phyloP scores from a whole-genome alignment of 495 filamentous ascomycete species.

The Jackrogersella multiformis region DNA sequence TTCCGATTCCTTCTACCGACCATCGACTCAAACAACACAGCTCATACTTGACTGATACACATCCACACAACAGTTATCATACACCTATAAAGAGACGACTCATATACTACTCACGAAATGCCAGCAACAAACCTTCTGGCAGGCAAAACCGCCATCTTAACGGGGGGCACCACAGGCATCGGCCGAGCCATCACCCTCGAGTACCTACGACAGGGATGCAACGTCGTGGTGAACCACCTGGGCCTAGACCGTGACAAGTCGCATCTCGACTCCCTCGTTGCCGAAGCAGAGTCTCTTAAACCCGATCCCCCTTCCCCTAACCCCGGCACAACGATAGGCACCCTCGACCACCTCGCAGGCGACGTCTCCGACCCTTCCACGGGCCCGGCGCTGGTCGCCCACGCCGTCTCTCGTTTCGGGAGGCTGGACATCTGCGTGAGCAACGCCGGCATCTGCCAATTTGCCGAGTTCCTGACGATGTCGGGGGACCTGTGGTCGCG shows the following conservation, averaged over 20 bases:
- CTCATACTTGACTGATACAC: too few species aligned
- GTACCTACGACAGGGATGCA: conserved; percentile 74
- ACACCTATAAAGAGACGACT: not conserved
- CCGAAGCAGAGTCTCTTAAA: conserved; percentile 60
- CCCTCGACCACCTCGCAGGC: conserved; percentile 67
- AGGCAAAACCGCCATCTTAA: conserved; percentile 78
- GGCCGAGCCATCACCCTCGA: conserved; percentile 78
- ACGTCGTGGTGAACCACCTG: conserved; percentile 76
- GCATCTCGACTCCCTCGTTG: conserved; percentile 63
- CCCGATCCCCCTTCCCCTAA: not conserved
- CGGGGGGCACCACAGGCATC: conserved; percentile 79
- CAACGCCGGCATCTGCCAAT: conserved; percentile 88
- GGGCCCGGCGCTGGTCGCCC: conserved; percentile 63
- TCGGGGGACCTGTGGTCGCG: conserved; percentile 67
- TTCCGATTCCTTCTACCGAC: conserved; percentile 19
- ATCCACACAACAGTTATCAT: not conserved
- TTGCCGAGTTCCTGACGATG: conserved; percentile 82
- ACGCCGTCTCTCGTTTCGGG: conserved; percentile 65
- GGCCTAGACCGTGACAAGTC: conserved; percentile 61
- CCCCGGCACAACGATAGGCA: conserved; percentile 47
- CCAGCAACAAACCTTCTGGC: conserved; percentile 63
- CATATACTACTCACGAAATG: conserved; percentile 39
- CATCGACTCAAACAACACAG: not conserved
- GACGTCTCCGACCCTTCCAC: conserved; percentile 75
- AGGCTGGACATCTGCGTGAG: conserved; percentile 82